phyloP scores from a whole-genome alignment of 257 asterid genomes.

The Paulownia fortunei region DNA sequence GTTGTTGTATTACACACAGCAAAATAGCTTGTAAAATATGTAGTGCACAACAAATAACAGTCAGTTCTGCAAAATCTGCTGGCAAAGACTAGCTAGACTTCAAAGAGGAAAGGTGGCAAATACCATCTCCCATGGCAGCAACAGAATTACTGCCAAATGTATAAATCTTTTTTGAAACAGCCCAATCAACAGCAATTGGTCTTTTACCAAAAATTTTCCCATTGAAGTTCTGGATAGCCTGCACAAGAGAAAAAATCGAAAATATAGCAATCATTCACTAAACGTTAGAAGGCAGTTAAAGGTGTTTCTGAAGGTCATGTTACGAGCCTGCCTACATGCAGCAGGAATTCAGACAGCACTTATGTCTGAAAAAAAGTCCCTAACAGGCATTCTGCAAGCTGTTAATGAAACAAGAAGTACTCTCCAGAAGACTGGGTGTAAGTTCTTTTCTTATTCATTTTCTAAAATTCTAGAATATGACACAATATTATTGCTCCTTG shows the following conservation, averaged over 20 bases:
- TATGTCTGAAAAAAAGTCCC: not conserved
- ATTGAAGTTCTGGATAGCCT: slow-evolving; percentile 83
- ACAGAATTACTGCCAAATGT: slow-evolving; percentile 57
- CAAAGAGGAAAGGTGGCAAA: slow-evolving; percentile 31
- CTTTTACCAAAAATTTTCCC: slow-evolving; percentile 77
- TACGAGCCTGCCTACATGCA: slow-evolving; percentile 1
- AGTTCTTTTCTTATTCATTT: not conserved
- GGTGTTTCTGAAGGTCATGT: slow-evolving; percentile 4
- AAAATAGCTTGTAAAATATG: slow-evolving; percentile 17
- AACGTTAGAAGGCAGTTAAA: slow-evolving; percentile 7
- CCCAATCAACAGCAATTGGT: slow-evolving; percentile 97
- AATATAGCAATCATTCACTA: slow-evolving; percentile 1
- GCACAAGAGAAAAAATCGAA: slow-evolving; percentile 27
- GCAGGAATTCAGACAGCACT: not conserved
- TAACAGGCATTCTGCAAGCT: not conserved
- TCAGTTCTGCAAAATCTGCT: not conserved
- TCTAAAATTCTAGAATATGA: not conserved
- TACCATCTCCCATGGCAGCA: slow-evolving; percentile 63
- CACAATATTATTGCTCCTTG: not conserved
- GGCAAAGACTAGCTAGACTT: not conserved
- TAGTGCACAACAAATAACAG: not conserved
- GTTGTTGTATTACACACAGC: not conserved
- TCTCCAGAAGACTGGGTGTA: not conserved
- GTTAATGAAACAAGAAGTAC: not conserved
- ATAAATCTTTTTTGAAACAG: slow-evolving; percentile 77